Conservation (phyloP, 805 yeast genomes). For the Cyberlindnera maclurae region DNA sequence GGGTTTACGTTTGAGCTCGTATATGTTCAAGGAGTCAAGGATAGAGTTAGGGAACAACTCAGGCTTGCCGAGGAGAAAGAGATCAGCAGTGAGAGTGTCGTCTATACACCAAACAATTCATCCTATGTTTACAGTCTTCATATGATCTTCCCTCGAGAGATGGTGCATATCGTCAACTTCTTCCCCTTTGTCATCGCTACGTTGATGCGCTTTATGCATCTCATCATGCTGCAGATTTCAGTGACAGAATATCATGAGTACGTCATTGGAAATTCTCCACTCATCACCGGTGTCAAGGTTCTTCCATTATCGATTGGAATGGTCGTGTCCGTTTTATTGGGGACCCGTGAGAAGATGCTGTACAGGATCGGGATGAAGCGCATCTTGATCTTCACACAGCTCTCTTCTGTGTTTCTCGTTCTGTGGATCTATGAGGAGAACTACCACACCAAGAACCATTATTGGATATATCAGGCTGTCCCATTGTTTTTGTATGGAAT, state of each 20-base stretch:
- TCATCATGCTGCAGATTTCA: conserved; percentile 16
- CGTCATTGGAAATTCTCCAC: conserved; percentile 24
- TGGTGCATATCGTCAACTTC: conserved; percentile 25
- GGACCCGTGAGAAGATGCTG: conserved; percentile 10
- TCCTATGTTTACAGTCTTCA: conserved; percentile 7
- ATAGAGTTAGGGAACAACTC: conserved; percentile 3
- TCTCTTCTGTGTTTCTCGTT: neutral
- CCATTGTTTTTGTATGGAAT: conserved; percentile 20
- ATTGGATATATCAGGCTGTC: conserved; percentile 26
- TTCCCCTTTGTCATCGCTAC: conserved; percentile 17
- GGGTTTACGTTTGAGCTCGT: conserved; percentile 28
- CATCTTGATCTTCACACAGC: conserved; percentile 8
- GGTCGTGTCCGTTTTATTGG: conserved; percentile 22
- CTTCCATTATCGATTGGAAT: conserved; percentile 30
- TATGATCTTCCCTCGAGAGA: conserved; percentile 24
- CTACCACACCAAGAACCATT: conserved; percentile 11
- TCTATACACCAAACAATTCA: neutral
- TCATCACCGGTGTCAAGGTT: conserved; percentile 30
- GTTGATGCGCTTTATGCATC: conserved; percentile 15
- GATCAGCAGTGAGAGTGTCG: neutral
- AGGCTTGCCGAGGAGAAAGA: neutral
- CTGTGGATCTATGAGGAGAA: conserved; percentile 22
- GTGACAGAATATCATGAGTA: conserved; percentile 23
- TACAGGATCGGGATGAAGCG: conserved; percentile 21
- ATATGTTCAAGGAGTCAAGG: conserved; percentile 14